A percentile compares a stretch with the other conserved stretches of the same genome.
Evolutionary conservation across 257 asterid species (phyloP).

Genomic region (Schizonepeta tenuifolia): DNA sequence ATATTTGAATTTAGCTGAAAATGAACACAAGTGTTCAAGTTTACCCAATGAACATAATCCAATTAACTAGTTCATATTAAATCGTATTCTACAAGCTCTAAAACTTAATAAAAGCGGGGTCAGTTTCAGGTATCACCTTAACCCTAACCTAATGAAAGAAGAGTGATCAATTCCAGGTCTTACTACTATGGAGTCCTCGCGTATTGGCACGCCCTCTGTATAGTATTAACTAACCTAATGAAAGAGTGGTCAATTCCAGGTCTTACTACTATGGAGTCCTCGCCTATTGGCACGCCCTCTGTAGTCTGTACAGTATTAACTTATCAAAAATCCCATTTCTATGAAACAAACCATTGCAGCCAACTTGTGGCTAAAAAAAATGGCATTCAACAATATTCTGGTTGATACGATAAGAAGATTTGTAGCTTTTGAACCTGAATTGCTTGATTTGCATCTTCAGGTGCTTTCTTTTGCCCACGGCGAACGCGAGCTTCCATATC

Average conservation of each 20-base stretch:
- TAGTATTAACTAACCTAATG: no score
- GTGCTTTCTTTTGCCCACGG: constrained; percentile 86
- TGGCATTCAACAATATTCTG: constrained; percentile 19
- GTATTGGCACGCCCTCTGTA: no score
- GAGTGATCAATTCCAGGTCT: no score
- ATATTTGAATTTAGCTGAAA: background rate
- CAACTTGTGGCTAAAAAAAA: constrained; percentile 2
- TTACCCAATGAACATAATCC: constrained; percentile 4
- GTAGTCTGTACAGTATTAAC: background rate
- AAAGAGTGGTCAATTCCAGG: no score
- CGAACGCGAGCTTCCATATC: constrained; percentile 95
- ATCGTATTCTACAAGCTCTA: constrained; percentile 12
- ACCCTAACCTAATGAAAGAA: constrained; percentile 6
- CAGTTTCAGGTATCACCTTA: constrained; percentile 9
- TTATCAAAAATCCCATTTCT: constrained; percentile 3
- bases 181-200: no score
- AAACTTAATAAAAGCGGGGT: background rate
- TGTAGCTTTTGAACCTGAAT: constrained; percentile 68
- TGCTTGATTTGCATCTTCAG: constrained; percentile 91
- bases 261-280: background rate
- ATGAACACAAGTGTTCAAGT: background rate
- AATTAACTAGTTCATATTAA: background rate
- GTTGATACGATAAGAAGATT: constrained; percentile 23
- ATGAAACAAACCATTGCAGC: constrained; percentile 10
- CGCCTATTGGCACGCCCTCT: background rate